Conservation (phyloP, 148 eudicot species). For the Pharnaceum exiguum region DNA sequence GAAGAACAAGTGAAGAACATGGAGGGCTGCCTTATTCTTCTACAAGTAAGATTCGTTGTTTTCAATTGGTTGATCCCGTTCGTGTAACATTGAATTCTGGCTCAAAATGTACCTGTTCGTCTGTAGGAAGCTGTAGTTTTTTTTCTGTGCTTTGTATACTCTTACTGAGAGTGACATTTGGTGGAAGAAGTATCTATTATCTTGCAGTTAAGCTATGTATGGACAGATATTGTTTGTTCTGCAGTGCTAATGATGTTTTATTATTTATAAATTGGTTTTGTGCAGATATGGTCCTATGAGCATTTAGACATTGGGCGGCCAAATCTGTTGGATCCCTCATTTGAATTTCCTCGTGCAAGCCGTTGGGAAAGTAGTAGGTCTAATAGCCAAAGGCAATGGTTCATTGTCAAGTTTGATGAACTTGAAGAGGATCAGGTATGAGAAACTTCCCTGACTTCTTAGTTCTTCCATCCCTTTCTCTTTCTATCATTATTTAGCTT, state of each 20-base stretch:
- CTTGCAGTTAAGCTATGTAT: background rate
- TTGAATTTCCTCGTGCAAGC: slow-evolving; percentile 52
- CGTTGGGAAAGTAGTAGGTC: slow-evolving; percentile 52
- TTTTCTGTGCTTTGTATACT: too few species aligned
- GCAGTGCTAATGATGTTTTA: background rate
- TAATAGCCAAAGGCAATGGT: slow-evolving; percentile 29
- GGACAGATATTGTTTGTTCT: background rate
- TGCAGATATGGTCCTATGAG: slow-evolving; percentile 74
- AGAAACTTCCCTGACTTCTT: background rate
- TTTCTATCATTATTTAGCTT: background rate
- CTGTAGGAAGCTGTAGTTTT: too few species aligned
- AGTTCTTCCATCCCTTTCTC: background rate
- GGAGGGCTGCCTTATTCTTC: slow-evolving; percentile 68
- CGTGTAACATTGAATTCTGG: too few species aligned
- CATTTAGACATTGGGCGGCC: slow-evolving; percentile 67
- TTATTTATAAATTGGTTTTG: background rate
- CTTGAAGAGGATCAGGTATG: slow-evolving; percentile 53
- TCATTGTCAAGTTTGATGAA: slow-evolving; percentile 33
- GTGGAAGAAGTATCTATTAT: too few species aligned
- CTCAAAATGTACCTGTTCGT: too few species aligned
- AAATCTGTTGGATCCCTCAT: slow-evolving; percentile 15
- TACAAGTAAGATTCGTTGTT: slow-evolving; percentile 48
- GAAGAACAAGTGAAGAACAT: slow-evolving; percentile 32
- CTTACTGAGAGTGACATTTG: too few species aligned
- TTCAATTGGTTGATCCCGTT: background rate